A percentile compares a stretch with the other conserved stretches of the same genome.
Conservation (phyloP, 2,329 filamentous ascomycete species). For the Passalora sequoiae region DNA sequence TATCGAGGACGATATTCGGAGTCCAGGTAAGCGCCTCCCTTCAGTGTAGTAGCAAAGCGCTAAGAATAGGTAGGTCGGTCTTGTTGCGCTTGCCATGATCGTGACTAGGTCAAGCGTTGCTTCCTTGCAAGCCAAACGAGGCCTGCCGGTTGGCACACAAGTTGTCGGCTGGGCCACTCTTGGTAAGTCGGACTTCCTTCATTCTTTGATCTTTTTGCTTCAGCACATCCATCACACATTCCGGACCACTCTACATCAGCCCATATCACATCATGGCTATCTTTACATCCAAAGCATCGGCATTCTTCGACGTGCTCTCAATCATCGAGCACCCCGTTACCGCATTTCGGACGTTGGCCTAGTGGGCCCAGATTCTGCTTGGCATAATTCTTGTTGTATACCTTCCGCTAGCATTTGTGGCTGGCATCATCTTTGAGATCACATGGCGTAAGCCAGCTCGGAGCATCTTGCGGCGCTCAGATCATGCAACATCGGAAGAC, state of each 20-base stretch:
- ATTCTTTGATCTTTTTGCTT: constrained; percentile 1
- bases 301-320: constrained; percentile 14
- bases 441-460: constrained; percentile 12
- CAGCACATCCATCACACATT: background rate
- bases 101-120: constrained; percentile 82
- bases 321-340: constrained; percentile 16
- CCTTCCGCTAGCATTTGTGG: constrained; percentile 9
- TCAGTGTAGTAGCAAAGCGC: constrained; percentile 35
- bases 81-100: constrained; percentile 73
- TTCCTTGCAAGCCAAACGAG: constrained; percentile 77
- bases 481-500: background rate
- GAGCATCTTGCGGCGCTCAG: background rate
- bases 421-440: constrained; percentile 13
- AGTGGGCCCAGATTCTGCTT: constrained; percentile 9
- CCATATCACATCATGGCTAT: constrained; percentile 11
- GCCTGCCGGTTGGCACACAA: constrained; percentile 82
- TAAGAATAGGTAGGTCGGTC: constrained; percentile 53
- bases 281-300: constrained; percentile 6
- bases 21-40: constrained; percentile 45
- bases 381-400: constrained; percentile 15
- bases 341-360: constrained; percentile 5
- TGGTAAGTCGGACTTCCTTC: constrained; percentile 43
- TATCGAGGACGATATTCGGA: constrained; percentile 59
- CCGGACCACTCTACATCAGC: background rate
- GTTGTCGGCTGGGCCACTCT: constrained; percentile 77